Evolutionary conservation across 2,329 filamentous ascomycete species (phyloP).

Genomic region (Phialocephala sp.): DNA sequence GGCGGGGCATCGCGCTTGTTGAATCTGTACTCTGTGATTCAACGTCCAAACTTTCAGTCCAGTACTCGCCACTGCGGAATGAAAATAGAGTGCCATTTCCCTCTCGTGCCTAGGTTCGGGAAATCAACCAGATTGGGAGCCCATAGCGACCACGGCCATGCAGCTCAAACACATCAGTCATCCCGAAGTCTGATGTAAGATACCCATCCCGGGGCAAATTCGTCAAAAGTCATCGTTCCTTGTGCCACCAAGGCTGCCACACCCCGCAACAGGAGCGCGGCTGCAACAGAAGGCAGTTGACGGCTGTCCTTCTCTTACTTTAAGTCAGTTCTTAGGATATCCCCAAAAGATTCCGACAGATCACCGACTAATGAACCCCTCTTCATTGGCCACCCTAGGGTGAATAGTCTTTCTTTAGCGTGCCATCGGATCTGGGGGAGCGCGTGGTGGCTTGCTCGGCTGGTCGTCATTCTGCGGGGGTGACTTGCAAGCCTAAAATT

Average conservation of each 20-base stretch:
- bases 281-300: conserved; percentile 24
- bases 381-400: conserved; percentile 14
- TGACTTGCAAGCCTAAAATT: conserved; percentile 1
- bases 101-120: no score
- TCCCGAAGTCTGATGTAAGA: no score
- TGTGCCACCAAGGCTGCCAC: not conserved
- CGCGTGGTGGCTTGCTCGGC: not conserved
- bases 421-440: conserved; percentile 24
- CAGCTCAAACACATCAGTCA: no score
- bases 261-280: conserved; percentile 17
- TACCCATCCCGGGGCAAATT: no score
- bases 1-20: no score
- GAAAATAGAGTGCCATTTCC: no score
- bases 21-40: no score
- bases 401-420: not conserved
- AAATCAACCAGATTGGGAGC: no score
- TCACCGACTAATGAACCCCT: conserved; percentile 23
- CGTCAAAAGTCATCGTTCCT: no score
- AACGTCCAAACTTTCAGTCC: no score
- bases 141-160: no score
- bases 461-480: conserved; percentile 24
- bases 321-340: not conserved
- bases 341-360: conserved; percentile 17
- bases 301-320: not conserved
- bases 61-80: no score